Evolutionary conservation across 2,329 filamentous ascomycete species (phyloP).

Genomic region (Acrodontium crateriforme): DNA sequence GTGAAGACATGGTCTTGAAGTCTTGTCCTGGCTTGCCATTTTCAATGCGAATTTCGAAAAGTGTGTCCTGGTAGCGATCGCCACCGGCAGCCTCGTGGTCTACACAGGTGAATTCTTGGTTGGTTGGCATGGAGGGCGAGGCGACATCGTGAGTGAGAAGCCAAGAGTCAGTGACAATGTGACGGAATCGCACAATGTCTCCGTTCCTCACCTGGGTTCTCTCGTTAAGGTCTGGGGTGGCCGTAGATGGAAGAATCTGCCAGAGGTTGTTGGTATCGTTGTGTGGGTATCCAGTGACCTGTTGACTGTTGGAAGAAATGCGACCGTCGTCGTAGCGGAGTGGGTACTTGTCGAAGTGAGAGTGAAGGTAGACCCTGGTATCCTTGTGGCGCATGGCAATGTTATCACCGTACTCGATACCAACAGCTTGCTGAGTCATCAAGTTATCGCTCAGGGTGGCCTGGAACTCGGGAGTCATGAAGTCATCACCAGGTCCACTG

Average conservation of each 20-base stretch:
- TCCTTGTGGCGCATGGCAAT: slow-evolving; percentile 92
- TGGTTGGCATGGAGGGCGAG: slow-evolving; percentile 89
- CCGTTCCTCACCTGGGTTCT: slow-evolving; percentile 66
- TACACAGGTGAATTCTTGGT: slow-evolving; percentile 94
- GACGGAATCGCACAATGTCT: slow-evolving; percentile 73
- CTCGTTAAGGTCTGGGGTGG: slow-evolving; percentile 41
- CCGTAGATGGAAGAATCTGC: slow-evolving; percentile 65
- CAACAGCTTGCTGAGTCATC: slow-evolving; percentile 75
- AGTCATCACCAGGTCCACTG: slow-evolving; percentile 92
- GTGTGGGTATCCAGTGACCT: slow-evolving; percentile 94
- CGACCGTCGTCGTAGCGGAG: slow-evolving; percentile 94
- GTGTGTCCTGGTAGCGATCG: slow-evolving; percentile 68
- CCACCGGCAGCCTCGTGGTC: slow-evolving; percentile 56
- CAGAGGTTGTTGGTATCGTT: slow-evolving; percentile 99
- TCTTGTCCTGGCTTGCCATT: slow-evolving; percentile 66
- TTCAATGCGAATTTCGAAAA: slow-evolving; percentile 88
- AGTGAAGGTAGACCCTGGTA: slow-evolving; percentile 91
- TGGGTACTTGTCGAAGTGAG: slow-evolving; percentile 77
- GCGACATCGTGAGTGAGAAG: slow-evolving; percentile 93
- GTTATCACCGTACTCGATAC: slow-evolving; percentile 78
- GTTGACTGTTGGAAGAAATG: slow-evolving; percentile 90
- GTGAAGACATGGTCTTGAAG: slow-evolving; percentile 79
- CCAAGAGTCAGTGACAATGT: slow-evolving; percentile 71
- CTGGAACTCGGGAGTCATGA: slow-evolving; percentile 98
- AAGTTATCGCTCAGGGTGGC: slow-evolving; percentile 90